Percentiles rank a stretch among this genome's conserved stretches.
Evolutionary conservation across 495 filamentous ascomycete genomes (phyloP).

Genomic region (Daldinia grandis): DNA sequence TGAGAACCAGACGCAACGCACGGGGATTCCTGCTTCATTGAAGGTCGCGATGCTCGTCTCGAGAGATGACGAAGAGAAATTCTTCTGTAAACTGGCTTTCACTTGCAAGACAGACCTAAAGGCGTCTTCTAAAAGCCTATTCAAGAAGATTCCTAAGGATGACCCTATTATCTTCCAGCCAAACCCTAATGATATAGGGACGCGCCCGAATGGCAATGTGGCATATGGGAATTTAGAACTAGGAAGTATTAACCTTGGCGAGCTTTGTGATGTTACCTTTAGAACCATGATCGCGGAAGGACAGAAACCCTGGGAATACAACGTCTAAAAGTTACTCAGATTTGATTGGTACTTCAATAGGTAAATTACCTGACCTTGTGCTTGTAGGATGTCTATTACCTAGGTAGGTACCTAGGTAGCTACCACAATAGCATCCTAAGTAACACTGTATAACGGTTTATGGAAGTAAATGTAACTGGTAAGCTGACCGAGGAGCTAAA

Average conservation of each 20-base stretch:
- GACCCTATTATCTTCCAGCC: background rate
- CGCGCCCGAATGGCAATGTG: background rate
- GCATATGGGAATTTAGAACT: background rate
- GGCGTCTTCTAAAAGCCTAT: background rate
- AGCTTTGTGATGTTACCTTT: background rate
- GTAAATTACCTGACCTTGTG: no score
- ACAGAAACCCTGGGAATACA: background rate
- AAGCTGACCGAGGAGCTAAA: no score
- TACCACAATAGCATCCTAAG: no score
- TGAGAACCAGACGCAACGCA: background rate
- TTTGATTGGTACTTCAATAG: no score
- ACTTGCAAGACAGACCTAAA: constrained; percentile 15
- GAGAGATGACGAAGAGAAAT: constrained; percentile 12
- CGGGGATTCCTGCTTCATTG: background rate
- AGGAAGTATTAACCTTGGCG: background rate
- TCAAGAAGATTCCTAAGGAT: background rate
- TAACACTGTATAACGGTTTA: no score
- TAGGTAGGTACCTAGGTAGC: no score
- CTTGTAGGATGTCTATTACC: no score
- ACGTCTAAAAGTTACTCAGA: background rate
- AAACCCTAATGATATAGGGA: background rate
- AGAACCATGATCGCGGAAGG: background rate
- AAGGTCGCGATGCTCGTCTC: constrained; percentile 10
- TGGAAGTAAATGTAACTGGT: no score
- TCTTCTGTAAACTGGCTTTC: constrained; percentile 6